Percentiles rank a stretch among this genome's conserved stretches.
Conservation (phyloP, 371 early-diverging fungal genomes). For the Mortierella sp. region DNA sequence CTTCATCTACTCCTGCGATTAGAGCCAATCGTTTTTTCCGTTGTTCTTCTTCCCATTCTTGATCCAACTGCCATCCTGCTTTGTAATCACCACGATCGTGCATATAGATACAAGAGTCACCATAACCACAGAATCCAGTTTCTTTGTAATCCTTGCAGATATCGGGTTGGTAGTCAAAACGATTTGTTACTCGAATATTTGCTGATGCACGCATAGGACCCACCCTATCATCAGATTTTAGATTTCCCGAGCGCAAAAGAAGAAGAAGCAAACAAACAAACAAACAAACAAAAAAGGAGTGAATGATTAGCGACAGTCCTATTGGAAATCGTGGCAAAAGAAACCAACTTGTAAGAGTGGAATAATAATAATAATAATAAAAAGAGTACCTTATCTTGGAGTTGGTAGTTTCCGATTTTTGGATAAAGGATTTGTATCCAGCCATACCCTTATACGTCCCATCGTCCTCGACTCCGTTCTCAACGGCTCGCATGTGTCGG, state of each 20-base stretch:
- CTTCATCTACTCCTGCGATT: constrained; percentile 58
- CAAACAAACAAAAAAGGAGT: too few relatives aligned
- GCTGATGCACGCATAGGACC: constrained; percentile 90
- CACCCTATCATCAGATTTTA: constrained; percentile 63
- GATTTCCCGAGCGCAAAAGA: constrained; percentile 30
- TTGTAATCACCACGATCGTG: constrained; percentile 98
- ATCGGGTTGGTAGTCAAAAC: constrained; percentile 97
- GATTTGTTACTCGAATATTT: constrained; percentile 86
- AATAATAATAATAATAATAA: background rate
- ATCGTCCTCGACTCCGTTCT: constrained; percentile 47
- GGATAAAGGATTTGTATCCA: constrained; percentile 73
- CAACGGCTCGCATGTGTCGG: constrained; percentile 42
- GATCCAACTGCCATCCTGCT: constrained; percentile 94
- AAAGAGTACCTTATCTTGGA: constrained; percentile 55
- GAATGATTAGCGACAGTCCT: too few relatives aligned
- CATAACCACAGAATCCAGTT: constrained; percentile 96
- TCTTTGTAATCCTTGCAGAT: constrained; percentile 99
- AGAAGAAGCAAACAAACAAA: constrained; percentile 2
- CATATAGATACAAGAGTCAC: constrained; percentile 96
- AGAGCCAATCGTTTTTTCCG: constrained; percentile 62
- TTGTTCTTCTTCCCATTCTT: constrained; percentile 93
- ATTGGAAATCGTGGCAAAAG: too few relatives aligned
- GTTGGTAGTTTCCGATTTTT: constrained; percentile 64
- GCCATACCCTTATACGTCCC: constrained; percentile 68
- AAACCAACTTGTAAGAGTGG: background rate